phyloP scores from a whole-genome alignment of 257 asterid genomes.

The Voacanga thouarsii region DNA sequence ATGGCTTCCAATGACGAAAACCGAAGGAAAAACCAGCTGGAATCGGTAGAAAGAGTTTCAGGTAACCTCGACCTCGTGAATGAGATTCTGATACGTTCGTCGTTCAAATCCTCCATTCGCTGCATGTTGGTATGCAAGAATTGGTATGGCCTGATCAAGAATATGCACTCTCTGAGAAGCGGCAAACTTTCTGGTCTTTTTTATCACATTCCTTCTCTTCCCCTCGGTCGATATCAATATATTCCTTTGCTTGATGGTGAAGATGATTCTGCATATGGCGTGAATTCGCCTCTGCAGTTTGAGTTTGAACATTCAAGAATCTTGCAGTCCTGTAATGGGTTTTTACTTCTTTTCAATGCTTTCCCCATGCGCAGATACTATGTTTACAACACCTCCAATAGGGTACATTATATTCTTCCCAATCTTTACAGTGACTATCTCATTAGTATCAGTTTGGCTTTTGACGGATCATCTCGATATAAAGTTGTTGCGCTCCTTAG shows the following conservation, averaged over 20 bases:
- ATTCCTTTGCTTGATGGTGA: neutral
- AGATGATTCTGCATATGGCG: neutral
- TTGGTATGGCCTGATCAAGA: slow-evolving; percentile 2
- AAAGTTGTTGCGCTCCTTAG: slow-evolving; percentile 9
- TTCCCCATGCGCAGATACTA: neutral
- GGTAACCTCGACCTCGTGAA: slow-evolving; percentile 12
- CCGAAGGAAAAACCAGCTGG: neutral
- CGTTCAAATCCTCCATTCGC: slow-evolving; percentile 4
- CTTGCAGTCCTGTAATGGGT: slow-evolving; percentile 14
- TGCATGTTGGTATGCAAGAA: slow-evolving; percentile 11
- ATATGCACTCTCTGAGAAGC: neutral
- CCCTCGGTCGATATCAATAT: neutral
- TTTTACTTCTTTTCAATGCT: slow-evolving; percentile 9
- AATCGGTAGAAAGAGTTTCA: neutral
- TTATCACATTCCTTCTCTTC: slow-evolving; percentile 8
- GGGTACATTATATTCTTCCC: neutral
- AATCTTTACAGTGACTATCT: neutral
- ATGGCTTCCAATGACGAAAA: slow-evolving; percentile 1
- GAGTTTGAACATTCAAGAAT: slow-evolving; percentile 5
- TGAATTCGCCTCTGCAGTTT: neutral
- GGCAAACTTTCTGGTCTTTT: neutral
- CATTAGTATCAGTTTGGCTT: slow-evolving; percentile 7
- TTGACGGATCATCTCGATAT: neutral
- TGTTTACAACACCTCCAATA: slow-evolving; percentile 1
- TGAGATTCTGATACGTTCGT: slow-evolving; percentile 4